Evolutionary conservation across 2,329 filamentous ascomycete species (phyloP).

Genomic region (Ophiostoma himal-ulmi): DNA sequence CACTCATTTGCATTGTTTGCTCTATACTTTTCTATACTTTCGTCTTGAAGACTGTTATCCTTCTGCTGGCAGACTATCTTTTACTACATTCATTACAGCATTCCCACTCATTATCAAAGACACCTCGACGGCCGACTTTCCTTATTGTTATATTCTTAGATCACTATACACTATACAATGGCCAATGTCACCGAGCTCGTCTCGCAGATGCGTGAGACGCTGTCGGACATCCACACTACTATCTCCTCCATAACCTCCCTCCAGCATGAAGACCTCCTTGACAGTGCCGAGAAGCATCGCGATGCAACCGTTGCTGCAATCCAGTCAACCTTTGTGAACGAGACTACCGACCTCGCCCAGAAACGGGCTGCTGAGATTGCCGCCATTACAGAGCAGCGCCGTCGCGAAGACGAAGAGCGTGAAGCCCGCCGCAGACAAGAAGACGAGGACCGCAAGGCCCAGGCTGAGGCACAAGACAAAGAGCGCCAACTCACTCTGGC

Average conservation of each 20-base stretch:
- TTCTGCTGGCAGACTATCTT: not conserved
- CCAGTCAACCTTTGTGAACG: slow-evolving; percentile 20
- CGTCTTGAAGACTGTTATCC: slow-evolving; percentile 1
- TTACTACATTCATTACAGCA: not conserved
- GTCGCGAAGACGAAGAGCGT: slow-evolving; percentile 40
- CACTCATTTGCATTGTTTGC: not conserved
- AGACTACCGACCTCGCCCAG: slow-evolving; percentile 31
- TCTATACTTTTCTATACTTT: not conserved
- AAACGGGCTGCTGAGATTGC: slow-evolving; percentile 33
- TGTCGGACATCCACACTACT: slow-evolving; percentile 37
- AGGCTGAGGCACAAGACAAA: slow-evolving; percentile 32
- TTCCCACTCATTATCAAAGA: not conserved
- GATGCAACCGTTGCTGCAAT: slow-evolving; percentile 34
- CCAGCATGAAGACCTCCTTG: slow-evolving; percentile 35
- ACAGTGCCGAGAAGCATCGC: slow-evolving; percentile 37
- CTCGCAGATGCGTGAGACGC: slow-evolving; percentile 40
- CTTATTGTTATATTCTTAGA: not conserved
- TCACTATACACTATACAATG: slow-evolving; percentile 24
- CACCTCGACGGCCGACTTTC: not conserved
- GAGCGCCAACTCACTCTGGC: slow-evolving; percentile 31
- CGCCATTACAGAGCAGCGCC: slow-evolving; percentile 34
- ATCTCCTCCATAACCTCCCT: slow-evolving; percentile 34
- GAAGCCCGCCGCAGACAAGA: slow-evolving; percentile 35
- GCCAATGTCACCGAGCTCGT: slow-evolving; percentile 37
- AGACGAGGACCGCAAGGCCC: slow-evolving; percentile 34